Base-by-base conservation (phyloP, 2,329 filamentous ascomycete species). In the Aureobasidium sp. region DNA sequence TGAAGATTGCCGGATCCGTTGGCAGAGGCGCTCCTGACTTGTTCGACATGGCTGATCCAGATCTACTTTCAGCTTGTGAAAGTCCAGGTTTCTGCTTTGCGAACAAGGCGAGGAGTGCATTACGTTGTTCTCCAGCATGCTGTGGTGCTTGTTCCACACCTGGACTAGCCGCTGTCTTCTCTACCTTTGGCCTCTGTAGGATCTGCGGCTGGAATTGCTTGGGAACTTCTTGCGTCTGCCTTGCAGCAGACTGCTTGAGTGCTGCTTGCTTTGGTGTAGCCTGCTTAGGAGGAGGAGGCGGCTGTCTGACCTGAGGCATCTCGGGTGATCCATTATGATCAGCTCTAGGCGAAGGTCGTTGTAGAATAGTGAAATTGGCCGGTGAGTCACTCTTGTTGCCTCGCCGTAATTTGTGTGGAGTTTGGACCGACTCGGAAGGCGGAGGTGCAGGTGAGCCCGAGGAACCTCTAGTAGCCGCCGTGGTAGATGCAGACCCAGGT, bases 161-260 rank as follows among this genome's bases (percentile, higher is more conserved):
- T 17, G 33, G 33, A 31, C 11, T 61, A 19, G 27, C 27, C 27
- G 9, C 45, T 48, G 64, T 17, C 17, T 59, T 56, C 11, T 64
- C 40, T 49, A 66, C n/a, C 54, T 65, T 66, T 29, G 67, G 65
- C 12, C 70, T 63, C 54, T 68, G 69, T 8, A 73, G 67, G 24
- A 73, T 62, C 56, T 72, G 70, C 29, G 69, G 67, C 44, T 68
- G 68, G 61, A 69, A 67, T 27, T 68, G 57, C 50, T 66, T 66
- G 1, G 67, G 49, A 35, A 66, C 44, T 48, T 70, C 68, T n/a
- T 66, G 63, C 5, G 62, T 57, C 22, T 65, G 61, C 24, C 14
- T 60, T 19, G 42, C 5, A 8, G 31, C 44, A 22, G 56, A 47
- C 47, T 48, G 19, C 31, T 22, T 59, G 4, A 64, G 65, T 40